Evolutionary conservation across 176 grass and related monocot species (phyloP), one percentile per base, ranked within the genome.

Genomic region (Bolboschoenus planiculmis): DNA sequence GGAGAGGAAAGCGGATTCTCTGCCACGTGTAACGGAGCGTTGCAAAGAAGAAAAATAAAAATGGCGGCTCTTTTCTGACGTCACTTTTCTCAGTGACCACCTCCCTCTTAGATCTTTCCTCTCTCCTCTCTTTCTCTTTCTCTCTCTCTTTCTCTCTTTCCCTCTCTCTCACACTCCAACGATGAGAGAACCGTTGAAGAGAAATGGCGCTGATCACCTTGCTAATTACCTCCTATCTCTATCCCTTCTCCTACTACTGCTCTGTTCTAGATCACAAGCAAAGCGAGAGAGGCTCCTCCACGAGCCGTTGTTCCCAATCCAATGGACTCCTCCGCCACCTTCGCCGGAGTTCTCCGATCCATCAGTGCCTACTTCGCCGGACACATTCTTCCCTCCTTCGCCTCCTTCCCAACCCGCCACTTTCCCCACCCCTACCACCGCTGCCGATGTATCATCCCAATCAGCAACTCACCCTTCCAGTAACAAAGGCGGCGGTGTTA

Each of bases 281-380:
- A 58, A 62, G 3, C 53, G 51, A 18, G 84, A 85, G 55, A 77
- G 94, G 39, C 84, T 90, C 56, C 90, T 97, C 37, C 94, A 97
- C 80, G 90, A 97, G 82, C 94, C 94, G 34, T 84, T 97, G 48
- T 92, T 94, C 15, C 94, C 94, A 24, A 97, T 97, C 37, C 88
- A 94, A 40, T 94, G 94, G 94, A 97, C 91, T 0, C 94, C 94
- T 4, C 91, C 94, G 0, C 94, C 94, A 0, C 82, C 94, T 16
- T 78, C 85, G 58, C 86, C 85, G 72, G 86, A 88, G 10, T 61
- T 88, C 76, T 85, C 82, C 31, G 81, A 58, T 35, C 74, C 87
- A 27, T 68, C 87, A 15, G 87, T 91, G 2, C 90, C 92, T 0
- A 85, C 94, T 0, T 78, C 88, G 0, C 91, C 91, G 46, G 90